Evolutionary conservation across 2,329 filamentous ascomycete genomes (phyloP), one percentile per base, ranked within the genome.

Genomic region (Cercospora beticola): DNA sequence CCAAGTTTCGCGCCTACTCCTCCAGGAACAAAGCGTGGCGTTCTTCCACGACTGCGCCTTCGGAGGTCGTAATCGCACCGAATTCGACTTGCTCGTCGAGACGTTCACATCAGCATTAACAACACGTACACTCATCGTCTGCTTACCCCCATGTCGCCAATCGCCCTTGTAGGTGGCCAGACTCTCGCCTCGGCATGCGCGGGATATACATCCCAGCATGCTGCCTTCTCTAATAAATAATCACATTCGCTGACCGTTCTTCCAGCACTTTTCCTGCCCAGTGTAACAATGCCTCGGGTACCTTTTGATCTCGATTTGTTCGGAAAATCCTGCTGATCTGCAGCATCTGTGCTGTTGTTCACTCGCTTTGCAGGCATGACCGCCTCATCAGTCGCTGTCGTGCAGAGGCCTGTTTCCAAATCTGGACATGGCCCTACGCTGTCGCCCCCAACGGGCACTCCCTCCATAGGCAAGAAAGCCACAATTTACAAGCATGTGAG

Each of bases 221-320:
- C 23, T 56, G 49, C 49, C 16, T 56, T 56, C 21, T 56, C 23
- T 56, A 26, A 56, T 56, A 56, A n/a, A 56, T 56, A 4, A 56
- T 28, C 49, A 56, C 49, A 8, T 56, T 30, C 49, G 49, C 49
- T 56, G 49, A 56, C 49, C 23, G 23, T 56, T 59, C 56, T 59
- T 59, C 56, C 30, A 59, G 56, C 56, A 59, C 56, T 59, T 59
- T 59, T 59, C 56, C 56, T 59, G 56, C 56, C 18, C 31, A 59
- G 56, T 59, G 31, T 59, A 36, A 21, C 28, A 36, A 31, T 59
- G 56, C 56, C 56, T 59, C 56, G 56, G 56, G 31, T 33, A 36
- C 21, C 30, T n/a, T 21, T 33, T 33, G 31, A 36, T 18, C 56
- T 16, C 30, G 56, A 59, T 59, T 16, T 36, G 28, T 30, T 26